These are phyloP conservation scores for Cladosporium sphaerospermum DNA, from an alignment of 2,329 filamentous ascomycete genomes.

Conservation along the genomic window DNA sequence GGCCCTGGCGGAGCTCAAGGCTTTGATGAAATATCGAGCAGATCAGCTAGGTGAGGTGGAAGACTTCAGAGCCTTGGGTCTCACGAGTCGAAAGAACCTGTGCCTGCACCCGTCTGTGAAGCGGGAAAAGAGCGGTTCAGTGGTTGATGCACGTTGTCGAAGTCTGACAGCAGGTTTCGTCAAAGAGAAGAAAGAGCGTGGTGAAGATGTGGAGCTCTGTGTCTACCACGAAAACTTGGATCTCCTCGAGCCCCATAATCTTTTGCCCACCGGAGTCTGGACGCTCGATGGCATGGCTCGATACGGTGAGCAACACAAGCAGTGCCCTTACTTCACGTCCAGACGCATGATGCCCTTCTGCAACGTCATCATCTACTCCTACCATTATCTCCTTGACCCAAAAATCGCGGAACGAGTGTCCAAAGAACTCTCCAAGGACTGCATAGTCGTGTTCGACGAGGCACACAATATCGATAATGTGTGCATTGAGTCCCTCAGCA, in stretches of 20 bases:
- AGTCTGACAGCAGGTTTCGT: conserved; percentile 95
- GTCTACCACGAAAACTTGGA: conserved; percentile 98
- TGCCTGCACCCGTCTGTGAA: conserved; percentile 95
- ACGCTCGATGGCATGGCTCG: conserved; percentile 82
- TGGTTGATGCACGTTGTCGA: conserved; percentile 93
- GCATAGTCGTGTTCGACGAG: conserved; percentile 97
- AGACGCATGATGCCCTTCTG: conserved; percentile 98
- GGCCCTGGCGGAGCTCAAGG: conserved; percentile 82
- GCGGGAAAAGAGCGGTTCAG: conserved; percentile 85
- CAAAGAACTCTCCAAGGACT: conserved; percentile 93
- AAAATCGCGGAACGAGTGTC: conserved; percentile 97
- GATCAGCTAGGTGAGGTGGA: conserved; percentile 85
- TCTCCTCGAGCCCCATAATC: conserved; percentile 85
- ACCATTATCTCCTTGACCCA: conserved; percentile 94
- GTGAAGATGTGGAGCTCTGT: conserved; percentile 90
- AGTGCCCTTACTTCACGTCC: conserved; percentile 95
- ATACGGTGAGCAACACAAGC: conserved; percentile 92
- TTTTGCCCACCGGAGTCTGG: conserved; percentile 92
- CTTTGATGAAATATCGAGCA: conserved; percentile 88
- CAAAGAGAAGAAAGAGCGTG: conserved; percentile 92
- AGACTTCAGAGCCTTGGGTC: conserved; percentile 83
- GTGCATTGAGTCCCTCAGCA: conserved; percentile 94
- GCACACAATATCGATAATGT: conserved; percentile 99
- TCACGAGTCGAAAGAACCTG: conserved; percentile 95
- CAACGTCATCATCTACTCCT: conserved; percentile 99